phyloP scores from a whole-genome alignment of 495 filamentous ascomycete genomes.

The Achaetomiella virescens region DNA sequence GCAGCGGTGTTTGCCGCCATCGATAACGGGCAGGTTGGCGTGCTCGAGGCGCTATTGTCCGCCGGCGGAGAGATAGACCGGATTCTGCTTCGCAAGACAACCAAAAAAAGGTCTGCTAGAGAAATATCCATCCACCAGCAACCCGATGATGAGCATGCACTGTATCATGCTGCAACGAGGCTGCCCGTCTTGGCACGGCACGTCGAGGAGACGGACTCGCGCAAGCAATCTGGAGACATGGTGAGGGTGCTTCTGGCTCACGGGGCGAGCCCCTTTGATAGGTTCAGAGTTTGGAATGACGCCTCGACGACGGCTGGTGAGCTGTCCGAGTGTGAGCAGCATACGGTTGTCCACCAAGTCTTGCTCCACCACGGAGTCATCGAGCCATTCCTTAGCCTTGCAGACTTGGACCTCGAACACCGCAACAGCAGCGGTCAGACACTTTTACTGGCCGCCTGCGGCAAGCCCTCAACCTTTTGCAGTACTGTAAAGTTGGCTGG shows the following conservation, averaged over 20 bases:
- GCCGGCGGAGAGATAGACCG: background rate
- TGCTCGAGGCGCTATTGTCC: background rate
- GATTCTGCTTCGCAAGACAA: background rate
- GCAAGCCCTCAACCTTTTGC: background rate
- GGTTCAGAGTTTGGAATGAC: background rate
- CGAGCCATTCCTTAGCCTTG: constrained; percentile 13
- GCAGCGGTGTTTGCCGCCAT: constrained; percentile 3
- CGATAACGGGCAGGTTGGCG: background rate
- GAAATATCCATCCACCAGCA: background rate
- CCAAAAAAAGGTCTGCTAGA: background rate
- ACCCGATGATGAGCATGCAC: background rate
- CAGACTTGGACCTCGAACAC: constrained; percentile 11
- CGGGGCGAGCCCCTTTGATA: constrained; percentile 20
- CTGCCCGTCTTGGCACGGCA: too few species aligned
- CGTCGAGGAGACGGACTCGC: background rate
- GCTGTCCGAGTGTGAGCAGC: background rate
- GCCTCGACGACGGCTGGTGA: background rate
- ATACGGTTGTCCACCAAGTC: constrained; percentile 17
- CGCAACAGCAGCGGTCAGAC: constrained; percentile 15
- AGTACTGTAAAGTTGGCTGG: background rate
- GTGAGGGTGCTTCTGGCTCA: constrained; percentile 17
- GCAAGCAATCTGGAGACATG: constrained; percentile 23
- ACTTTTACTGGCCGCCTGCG: constrained; percentile 15
- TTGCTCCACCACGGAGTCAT: constrained; percentile 2
- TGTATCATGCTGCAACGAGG: constrained; percentile 11